Evolutionary conservation across 345 rosid genomes (phyloP), one percentile per base, ranked within the genome.

Genomic region (Hibiscus mutabilis): DNA sequence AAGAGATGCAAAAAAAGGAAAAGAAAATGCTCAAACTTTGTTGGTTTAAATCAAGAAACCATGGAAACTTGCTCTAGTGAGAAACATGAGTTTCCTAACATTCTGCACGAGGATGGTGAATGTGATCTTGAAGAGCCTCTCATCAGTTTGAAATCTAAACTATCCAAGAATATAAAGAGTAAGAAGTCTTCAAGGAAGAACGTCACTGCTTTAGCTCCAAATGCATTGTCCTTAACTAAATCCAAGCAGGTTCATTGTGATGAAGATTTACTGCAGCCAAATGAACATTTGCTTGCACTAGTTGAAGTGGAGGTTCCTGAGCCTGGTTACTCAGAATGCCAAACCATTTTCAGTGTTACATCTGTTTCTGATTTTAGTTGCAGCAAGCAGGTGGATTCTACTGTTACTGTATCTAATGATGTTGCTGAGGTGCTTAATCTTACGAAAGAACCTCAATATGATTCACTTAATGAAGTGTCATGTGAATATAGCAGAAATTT

Each of bases 61-160:
- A 46, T 12, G 4, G 74, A 69, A 18, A 37, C 68, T 82, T 64
- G 71, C 57, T 67, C 73, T 4, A 21, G 16, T 19, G 70, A 51
- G 44, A 77, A 79, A 67, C 62, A 72, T 44, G 85, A 79, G 27
- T 31, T 18, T 13, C 22, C 57, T n/a, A 24, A 71, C 73, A 70
- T 69, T 22, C 71, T 62, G 44, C 60, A 51, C 12, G 55, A 74
- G 71, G 78, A 75, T 60, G 86, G 88, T 47, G 86, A 80, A 25
- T 72, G 29, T 78, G 91, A 87, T 60, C 71, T 77, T 25, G 77
- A 80, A 63, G 85, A 80, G 87, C 83, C 88, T 68, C 90, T 93
- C 59, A 82, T 77, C 62, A 40, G 6, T 67, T 87, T 73, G 93
- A 80, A 77, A 68, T 73, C 84, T 6, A 88, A 79, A 47, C 67